phyloP scores from a whole-genome alignment of 495 filamentous ascomycete genomes.

The Daldinia concentrica region DNA sequence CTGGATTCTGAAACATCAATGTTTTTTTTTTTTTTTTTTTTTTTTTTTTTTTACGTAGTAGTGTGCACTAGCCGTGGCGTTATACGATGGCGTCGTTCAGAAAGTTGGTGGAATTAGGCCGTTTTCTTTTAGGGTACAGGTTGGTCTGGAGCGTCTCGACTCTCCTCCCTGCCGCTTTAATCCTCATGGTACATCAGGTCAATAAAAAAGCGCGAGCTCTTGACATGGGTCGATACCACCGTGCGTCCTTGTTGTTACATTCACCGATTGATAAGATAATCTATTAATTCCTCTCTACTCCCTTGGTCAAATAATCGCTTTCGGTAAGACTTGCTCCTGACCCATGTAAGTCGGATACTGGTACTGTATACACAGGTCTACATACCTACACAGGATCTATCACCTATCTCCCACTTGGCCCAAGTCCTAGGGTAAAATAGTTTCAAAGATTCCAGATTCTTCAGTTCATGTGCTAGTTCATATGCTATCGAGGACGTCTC shows the following conservation, averaged over 20 bases:
- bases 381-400: not conserved
- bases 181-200: constrained; percentile 17
- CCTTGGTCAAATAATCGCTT: not conserved
- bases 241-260: constrained; percentile 20
- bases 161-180: constrained; percentile 35
- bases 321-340: constrained; percentile 8
- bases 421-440: not conserved
- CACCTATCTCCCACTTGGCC: not conserved
- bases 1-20: constrained; percentile 18
- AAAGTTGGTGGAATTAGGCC: constrained; percentile 8
- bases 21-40: constrained; percentile 9
- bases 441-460: constrained; percentile 1
- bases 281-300: constrained; percentile 12
- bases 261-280: constrained; percentile 41
- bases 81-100: constrained; percentile 20
- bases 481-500: constrained; percentile 1
- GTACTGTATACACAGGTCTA: not conserved
- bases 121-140: not conserved
- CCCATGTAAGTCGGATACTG: constrained; percentile 4
- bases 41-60: constrained; percentile 24
- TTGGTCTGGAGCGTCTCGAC: not conserved
- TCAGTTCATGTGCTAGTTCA: not conserved
- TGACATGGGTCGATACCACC: constrained; percentile 29
- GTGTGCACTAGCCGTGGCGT: constrained; percentile 27
- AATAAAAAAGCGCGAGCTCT: constrained; percentile 13